Conservation (phyloP, 1,284 basidiomycete species). For the Marasmius fiardii region DNA sequence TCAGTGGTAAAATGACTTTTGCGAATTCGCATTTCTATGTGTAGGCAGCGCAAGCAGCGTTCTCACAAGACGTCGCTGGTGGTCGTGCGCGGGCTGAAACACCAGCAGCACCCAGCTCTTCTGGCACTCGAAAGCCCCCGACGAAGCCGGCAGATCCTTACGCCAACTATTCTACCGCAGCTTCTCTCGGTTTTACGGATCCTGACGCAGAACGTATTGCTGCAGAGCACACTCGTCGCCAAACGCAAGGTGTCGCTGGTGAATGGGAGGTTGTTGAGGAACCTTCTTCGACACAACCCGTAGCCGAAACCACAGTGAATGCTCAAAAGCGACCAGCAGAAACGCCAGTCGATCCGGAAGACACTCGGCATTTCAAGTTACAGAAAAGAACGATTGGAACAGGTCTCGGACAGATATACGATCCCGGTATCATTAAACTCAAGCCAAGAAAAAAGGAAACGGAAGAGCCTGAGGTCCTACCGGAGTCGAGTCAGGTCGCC, state of each 20-base stretch:
- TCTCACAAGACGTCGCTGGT: slow-evolving; percentile 68
- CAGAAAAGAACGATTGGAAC: slow-evolving; percentile 51
- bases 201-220: slow-evolving; percentile 61
- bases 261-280: slow-evolving; percentile 79
- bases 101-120: slow-evolving; percentile 34
- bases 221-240: slow-evolving; percentile 55
- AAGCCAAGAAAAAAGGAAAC: slow-evolving; percentile 56
- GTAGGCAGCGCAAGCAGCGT: slow-evolving; percentile 74
- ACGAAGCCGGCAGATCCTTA: slow-evolving; percentile 67
- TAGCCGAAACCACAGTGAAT: slow-evolving; percentile 11
- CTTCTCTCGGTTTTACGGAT: slow-evolving; percentile 76
- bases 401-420: slow-evolving; percentile 69
- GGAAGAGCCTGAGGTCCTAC: not conserved
- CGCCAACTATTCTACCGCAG: slow-evolving; percentile 85
- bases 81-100: slow-evolving; percentile 49
- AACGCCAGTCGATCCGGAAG: slow-evolving; percentile 45
- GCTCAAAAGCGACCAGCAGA: slow-evolving; percentile 39
- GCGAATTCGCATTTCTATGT: slow-evolving; percentile 1
- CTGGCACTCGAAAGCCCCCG: slow-evolving; percentile 38
- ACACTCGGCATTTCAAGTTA: slow-evolving; percentile 62
- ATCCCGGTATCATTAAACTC: slow-evolving; percentile 63
- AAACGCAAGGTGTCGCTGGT: slow-evolving; percentile 73
- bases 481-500: not conserved
- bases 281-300: slow-evolving; percentile 20
- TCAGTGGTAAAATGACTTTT: not conserved